A percentile compares a stretch with the other conserved stretches of the same genome.
Conservation (phyloP, 2,329 filamentous ascomycete genomes). For the Torrubiella hemipterigena region DNA sequence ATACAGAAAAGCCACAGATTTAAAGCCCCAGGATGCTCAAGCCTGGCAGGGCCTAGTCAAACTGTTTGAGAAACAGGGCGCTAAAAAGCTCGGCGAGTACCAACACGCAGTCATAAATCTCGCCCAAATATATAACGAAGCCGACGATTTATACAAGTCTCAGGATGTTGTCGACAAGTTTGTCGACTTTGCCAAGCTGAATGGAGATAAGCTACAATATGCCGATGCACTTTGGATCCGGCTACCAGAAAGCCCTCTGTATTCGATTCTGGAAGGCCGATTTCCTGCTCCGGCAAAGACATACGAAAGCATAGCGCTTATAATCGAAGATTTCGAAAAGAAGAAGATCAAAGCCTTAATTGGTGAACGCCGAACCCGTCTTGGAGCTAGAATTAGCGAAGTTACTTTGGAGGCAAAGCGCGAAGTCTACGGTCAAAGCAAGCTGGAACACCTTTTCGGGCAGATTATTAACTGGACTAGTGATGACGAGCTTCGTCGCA, state of each 20-base stretch:
- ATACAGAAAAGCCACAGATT: slow-evolving; percentile 59
- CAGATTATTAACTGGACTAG: slow-evolving; percentile 81
- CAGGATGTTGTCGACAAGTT: slow-evolving; percentile 70
- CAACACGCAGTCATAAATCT: slow-evolving; percentile 61
- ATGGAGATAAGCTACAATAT: slow-evolving; percentile 63
- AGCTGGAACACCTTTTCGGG: slow-evolving; percentile 69
- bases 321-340: slow-evolving; percentile 76
- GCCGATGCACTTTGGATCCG: slow-evolving; percentile 64
- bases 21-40: slow-evolving; percentile 67
- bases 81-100: slow-evolving; percentile 60
- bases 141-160: slow-evolving; percentile 51
- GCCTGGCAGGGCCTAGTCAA: slow-evolving; percentile 85
- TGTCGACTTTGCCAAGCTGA: slow-evolving; percentile 56
- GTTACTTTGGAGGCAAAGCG: slow-evolving; percentile 80
- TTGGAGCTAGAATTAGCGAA: slow-evolving; percentile 72
- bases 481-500: slow-evolving; percentile 73
- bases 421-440: slow-evolving; percentile 66
- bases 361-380: slow-evolving; percentile 72
- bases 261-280: slow-evolving; percentile 70
- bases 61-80: slow-evolving; percentile 68
- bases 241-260: slow-evolving; percentile 71
- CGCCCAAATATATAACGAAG: slow-evolving; percentile 60
- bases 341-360: slow-evolving; percentile 84
- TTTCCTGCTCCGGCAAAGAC: slow-evolving; percentile 69
- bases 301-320: slow-evolving; percentile 71